Base-by-base conservation (phyloP, 2,329 filamentous ascomycete species). In the Pezicula carpinea region DNA sequence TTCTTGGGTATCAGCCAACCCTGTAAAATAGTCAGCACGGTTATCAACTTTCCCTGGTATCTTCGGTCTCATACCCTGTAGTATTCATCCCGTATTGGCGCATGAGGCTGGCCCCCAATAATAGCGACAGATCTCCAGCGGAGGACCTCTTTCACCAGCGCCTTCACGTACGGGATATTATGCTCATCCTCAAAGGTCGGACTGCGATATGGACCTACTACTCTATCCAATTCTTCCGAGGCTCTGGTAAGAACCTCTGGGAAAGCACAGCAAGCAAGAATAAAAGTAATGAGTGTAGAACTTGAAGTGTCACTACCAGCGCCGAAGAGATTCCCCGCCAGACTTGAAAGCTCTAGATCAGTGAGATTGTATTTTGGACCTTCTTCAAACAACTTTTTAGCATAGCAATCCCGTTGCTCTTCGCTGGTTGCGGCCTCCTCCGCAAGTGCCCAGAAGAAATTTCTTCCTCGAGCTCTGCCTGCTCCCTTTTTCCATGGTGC, bases 271-370 rank as follows among this genome's bases (percentile, higher is more conserved):
- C 67, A 69, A 3, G 69, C 70, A 17, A 67, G 60, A n/a, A 68
- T 56, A 51, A 68, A 70, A 2, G 51, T 59, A 5, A 62, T 52
- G 6, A 69, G 50, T 3, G 60, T 62, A 3, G 63, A 54, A 13
- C 59, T 57, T 2, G 63, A 63, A 0, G 68, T 69, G 48, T 70
- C 69, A 4, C 62, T 59, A 1, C 60, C 63, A 13, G 59, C 64
- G 7, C 70, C 72, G 22, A 74, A 74, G 0, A 73, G 66, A 2
- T 69, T 69, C 2, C 71, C 72, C 0, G 51, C 47, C 15, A 57
- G 36, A 10, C 50, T 48, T 33, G 48, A 45, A 17, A 57, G 55
- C 18, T 57, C 53, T 29, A 46, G 35, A 36, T 36, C 43, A n/a
- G 42, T 46, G 39, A 55, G 33, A 32, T 53, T 31, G 21, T 57